Evolutionary conservation across 2,329 filamentous ascomycete genomes (phyloP).

Genomic region (Diaporthe destruens): DNA sequence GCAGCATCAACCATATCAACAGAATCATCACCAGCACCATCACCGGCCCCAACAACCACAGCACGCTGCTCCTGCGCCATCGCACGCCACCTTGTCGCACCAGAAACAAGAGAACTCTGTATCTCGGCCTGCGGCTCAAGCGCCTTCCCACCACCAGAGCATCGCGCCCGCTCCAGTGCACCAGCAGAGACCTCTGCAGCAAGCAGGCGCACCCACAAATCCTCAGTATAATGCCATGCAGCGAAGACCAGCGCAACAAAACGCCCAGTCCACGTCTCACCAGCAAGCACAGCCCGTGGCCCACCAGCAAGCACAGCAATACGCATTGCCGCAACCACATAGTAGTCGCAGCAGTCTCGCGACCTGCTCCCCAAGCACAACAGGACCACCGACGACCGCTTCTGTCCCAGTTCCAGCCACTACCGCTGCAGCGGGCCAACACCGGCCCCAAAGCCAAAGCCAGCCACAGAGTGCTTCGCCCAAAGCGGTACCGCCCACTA

Average conservation of each 20-base stretch:
- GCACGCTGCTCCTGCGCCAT: conserved; percentile 24
- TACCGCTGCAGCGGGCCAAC: conserved; percentile 9
- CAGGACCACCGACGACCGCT: conserved; percentile 10
- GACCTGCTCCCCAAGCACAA: conserved; percentile 21
- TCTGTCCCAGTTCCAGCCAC: conserved; percentile 6
- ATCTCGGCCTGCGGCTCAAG: conserved; percentile 29
- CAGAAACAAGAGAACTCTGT: conserved; percentile 24
- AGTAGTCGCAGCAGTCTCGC: conserved; percentile 23
- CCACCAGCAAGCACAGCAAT: conserved; percentile 30
- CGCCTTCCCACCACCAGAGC: conserved; percentile 36
- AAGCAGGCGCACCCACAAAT: conserved; percentile 25
- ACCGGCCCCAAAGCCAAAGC: not conserved
- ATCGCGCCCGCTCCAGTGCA: conserved; percentile 40
- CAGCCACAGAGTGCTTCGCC: conserved; percentile 8
- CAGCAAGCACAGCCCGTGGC: conserved; percentile 16
- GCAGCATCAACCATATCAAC: conserved; percentile 41
- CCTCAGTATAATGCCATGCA: conserved; percentile 37
- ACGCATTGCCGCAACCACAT: conserved; percentile 34
- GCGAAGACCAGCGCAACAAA: conserved; percentile 36
- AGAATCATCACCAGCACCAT: conserved; percentile 35
- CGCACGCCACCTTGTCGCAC: not conserved
- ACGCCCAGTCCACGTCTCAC: not conserved
- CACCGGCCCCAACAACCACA: conserved; percentile 36
- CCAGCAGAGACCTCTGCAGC: conserved; percentile 38
- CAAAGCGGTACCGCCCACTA: conserved; percentile 13